Evolutionary conservation across 257 asterid species (phyloP), one percentile per base, ranked within the genome.

Genomic region (Solanum bulbocastanum): DNA sequence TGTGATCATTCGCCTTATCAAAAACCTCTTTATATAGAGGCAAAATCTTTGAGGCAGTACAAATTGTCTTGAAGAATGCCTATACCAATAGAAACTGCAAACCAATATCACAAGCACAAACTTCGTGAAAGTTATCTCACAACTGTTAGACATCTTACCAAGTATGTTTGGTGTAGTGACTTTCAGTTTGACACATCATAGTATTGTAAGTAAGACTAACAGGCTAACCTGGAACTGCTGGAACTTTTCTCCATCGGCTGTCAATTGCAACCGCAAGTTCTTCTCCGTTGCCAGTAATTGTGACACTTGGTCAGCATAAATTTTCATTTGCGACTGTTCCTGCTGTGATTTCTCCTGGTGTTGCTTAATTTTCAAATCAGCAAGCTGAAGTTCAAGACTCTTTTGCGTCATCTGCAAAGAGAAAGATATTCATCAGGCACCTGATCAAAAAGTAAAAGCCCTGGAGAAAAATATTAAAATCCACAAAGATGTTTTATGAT

Each of bases 161-260:
- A n/a, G 44, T 79, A 79, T 79, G 66, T 44, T 44, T 46, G 39
- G 39, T 25, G 66, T 32, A 78, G 66, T 46, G 40, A 46, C 25
- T 79, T 73, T 27, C 85, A 44, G 66, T 72, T 71, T 44, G 88
- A 32, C 30, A 52, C 23, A 69, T 42, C 60, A 86, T 72, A 46
- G 15, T 23, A 46, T 15, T 86, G 88, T 10, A 71, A 72, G 83
- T 10, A 71, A 72, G 83, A 62, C 56, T 52, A 72, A 74, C 36
- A 86, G 35, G 56, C 87, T 87, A 83, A 95, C 99, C 99, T 97
- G 99, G 90, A 97, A 97, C 78, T 96, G 98, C 89, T 96, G 99
- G 93, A 97, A 97, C 92, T 97, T 97, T 91, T 96, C 99, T 75
- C 99, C 98, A 83, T 97, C 99, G 62, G 98, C 96, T 66, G 98